Percentiles rank a stretch among this genome's conserved stretches.
Evolutionary conservation across 2,329 filamentous ascomycete species (phyloP).

Genomic region (Macrophomina phaseolina): DNA sequence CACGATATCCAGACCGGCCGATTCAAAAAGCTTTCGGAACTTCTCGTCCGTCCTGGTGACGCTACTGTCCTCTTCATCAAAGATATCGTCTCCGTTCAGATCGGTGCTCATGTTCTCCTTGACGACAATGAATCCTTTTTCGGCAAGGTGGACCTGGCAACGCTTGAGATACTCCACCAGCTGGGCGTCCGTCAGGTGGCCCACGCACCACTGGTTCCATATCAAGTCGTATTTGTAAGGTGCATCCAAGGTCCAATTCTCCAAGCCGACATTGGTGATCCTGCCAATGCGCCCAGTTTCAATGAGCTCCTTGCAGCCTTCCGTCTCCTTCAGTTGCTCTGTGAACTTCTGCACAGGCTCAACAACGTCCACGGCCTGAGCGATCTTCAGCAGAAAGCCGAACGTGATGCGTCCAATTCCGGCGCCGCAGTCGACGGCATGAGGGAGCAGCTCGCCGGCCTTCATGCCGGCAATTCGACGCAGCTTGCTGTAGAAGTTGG

Average conservation of each 20-base stretch:
- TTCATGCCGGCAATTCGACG: constrained; percentile 45
- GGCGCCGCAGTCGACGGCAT: constrained; percentile 66
- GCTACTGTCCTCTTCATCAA: constrained; percentile 75
- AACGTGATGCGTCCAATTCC: constrained; percentile 84
- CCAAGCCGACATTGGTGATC: constrained; percentile 75
- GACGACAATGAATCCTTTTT: constrained; percentile 66
- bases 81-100: constrained; percentile 65
- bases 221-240: constrained; percentile 72
- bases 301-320: constrained; percentile 41
- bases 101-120: constrained; percentile 79
- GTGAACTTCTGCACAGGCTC: constrained; percentile 88
- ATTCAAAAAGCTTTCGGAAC: constrained; percentile 71
- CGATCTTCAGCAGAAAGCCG: constrained; percentile 73
- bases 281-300: constrained; percentile 60
- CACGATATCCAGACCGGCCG: constrained; percentile 72
- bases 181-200: constrained; percentile 78
- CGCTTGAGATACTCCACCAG: constrained; percentile 69
- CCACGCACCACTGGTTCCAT: constrained; percentile 91
- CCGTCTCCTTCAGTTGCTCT: constrained; percentile 55
- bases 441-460: constrained; percentile 32
- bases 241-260: constrained; percentile 65
- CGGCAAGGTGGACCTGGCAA: constrained; percentile 49
- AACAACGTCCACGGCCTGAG: constrained; percentile 77
- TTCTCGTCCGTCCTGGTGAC: constrained; percentile 79
- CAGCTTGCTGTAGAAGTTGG: constrained; percentile 72